Percentiles rank a stretch among this genome's conserved stretches.
Conservation (phyloP, 2,329 filamentous ascomycete species). For the Aspergillus tamarii region DNA sequence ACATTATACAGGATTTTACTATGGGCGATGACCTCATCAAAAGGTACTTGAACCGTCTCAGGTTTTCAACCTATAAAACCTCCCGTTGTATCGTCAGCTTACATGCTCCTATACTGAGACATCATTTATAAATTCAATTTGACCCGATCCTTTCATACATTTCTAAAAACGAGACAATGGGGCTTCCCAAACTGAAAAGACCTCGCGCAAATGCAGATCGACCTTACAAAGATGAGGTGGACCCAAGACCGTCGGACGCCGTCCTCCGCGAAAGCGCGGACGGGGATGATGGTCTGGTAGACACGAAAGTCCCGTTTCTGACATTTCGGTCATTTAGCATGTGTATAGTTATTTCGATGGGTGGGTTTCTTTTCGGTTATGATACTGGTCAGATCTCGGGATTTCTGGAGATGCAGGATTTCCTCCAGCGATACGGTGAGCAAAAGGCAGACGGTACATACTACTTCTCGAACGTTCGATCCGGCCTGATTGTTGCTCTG, state of each 20-base stretch:
- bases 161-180: neutral
- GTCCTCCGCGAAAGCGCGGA: neutral
- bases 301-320: slow-evolving; percentile 26
- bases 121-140: neutral
- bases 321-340: slow-evolving; percentile 39
- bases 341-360: slow-evolving; percentile 49
- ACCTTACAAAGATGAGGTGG: neutral
- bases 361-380: slow-evolving; percentile 48
- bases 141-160: neutral
- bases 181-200: slow-evolving; percentile 2
- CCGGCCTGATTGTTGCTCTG: slow-evolving; percentile 47
- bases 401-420: slow-evolving; percentile 47
- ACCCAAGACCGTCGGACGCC: neutral
- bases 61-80: neutral
- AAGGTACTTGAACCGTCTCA: neutral
- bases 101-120: neutral
- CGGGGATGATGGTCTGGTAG: slow-evolving; percentile 9
- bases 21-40: neutral
- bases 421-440: slow-evolving; percentile 43
- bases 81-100: neutral
- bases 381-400: slow-evolving; percentile 51
- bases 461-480: slow-evolving; percentile 45
- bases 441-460: slow-evolving; percentile 31
- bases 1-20: neutral
- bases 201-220: neutral